Base-by-base conservation (phyloP, 495 filamentous ascomycete genomes). In the Aspergillus saccharolyticus region DNA sequence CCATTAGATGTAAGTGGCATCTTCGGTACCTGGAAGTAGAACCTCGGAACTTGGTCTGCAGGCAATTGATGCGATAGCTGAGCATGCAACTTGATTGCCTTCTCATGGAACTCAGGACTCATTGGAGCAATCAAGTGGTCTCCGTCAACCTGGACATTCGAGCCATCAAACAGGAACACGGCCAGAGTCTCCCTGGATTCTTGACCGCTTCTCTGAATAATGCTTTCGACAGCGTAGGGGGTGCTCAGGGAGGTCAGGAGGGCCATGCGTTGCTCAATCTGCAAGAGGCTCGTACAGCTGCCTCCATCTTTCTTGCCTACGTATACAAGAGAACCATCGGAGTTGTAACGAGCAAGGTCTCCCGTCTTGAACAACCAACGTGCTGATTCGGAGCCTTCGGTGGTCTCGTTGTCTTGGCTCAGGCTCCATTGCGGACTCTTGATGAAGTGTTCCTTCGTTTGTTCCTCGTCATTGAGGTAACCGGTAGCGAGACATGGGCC, bases 31-130 rank as follows among this genome's bases (percentile, higher is more conserved):
- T 83, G 82, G 42, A 88, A 77, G 22, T 82, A 86, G 2, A 77
- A 72, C 20, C 77, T 74, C 14, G 85, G 85, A 10, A 86, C 72
- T 79, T 85, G 86, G 63, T 79, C 81, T 21, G 52, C 50, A 15
- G 77, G 69, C 17, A 75, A 58, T 2, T 52, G 50, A 24, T 55
- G 63, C 0, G 56, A 58, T 19, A 80, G 56, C 44, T 68, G 46
- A 3, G 57, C 48, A 46, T 73, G 58, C 10, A 74, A 16, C 28
- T 57, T 56, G 0, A 54, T 33, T 30, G 62, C 54, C 6, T 57
- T 50, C 2, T 59, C 24, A 22, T 66, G 66, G 42, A 70, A 46
- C 2, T 66, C 54, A 15, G 58, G 28, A 0, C 61, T 60, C 4
- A 63, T 56, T 3, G 51, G 49, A 3, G 58, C 55, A 7, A 75